phyloP scores from a whole-genome alignment of 1,139 yeast species.

The Magnusiomyces suaveolens region DNA sequence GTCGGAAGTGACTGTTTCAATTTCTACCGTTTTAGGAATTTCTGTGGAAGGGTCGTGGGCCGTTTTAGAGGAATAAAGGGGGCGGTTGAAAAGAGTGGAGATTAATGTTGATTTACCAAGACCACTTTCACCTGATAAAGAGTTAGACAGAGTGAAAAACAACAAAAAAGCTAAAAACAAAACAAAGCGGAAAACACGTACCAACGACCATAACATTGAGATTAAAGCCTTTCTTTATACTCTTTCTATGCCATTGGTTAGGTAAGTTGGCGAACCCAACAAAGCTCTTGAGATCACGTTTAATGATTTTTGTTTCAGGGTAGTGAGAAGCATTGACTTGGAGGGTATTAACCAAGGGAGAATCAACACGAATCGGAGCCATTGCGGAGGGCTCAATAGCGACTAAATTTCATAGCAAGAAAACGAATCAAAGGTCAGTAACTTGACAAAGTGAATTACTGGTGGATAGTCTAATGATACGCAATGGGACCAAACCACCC shows the following conservation, averaged over 20 bases:
- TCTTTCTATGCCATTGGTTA: slow-evolving; percentile 96
- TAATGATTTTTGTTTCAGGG: slow-evolving; percentile 38
- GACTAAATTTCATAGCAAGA: neutral
- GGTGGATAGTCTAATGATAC: too few species aligned
- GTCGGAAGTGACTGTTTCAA: slow-evolving; percentile 58
- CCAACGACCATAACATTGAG: slow-evolving; percentile 54
- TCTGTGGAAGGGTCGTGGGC: slow-evolving; percentile 29
- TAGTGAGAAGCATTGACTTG: neutral
- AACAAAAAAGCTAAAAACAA: neutral
- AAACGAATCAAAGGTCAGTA: too few species aligned
- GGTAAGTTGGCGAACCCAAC: slow-evolving; percentile 98
- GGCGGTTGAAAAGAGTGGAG: slow-evolving; percentile 80
- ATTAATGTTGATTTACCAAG: slow-evolving; percentile 89
- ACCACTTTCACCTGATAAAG: slow-evolving; percentile 52
- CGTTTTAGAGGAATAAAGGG: slow-evolving; percentile 42
- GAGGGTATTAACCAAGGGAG: slow-evolving; percentile 5
- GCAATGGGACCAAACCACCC: too few species aligned
- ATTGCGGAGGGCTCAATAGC: slow-evolving; percentile 9
- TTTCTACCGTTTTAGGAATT: slow-evolving; percentile 42
- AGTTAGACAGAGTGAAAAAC: neutral
- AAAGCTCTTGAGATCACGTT: slow-evolving; percentile 78
- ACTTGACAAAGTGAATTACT: too few species aligned
- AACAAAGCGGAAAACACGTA: slow-evolving; percentile 8
- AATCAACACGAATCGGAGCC: slow-evolving; percentile 10
- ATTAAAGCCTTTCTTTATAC: slow-evolving; percentile 87